phyloP scores from a whole-genome alignment of 2,329 filamentous ascomycete species.

The Hypoxylon sp. region DNA sequence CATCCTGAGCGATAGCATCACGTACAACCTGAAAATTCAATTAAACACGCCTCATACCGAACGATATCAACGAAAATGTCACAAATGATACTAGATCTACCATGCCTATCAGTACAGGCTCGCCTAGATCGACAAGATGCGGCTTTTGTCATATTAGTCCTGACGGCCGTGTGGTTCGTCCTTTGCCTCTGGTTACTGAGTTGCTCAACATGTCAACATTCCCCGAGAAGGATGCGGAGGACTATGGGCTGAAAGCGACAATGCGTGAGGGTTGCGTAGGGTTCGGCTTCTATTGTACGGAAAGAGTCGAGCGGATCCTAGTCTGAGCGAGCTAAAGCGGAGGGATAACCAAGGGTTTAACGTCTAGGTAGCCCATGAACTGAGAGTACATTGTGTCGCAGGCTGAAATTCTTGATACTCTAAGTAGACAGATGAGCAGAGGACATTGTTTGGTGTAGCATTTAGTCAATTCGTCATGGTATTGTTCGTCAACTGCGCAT shows the following conservation, averaged over 20 bases:
- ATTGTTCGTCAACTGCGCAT: slow-evolving; percentile 26
- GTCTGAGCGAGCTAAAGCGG: not conserved
- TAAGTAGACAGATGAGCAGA: not conserved
- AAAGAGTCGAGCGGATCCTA: not conserved
- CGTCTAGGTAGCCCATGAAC: not conserved
- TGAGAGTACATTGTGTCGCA: not conserved
- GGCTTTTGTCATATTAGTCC: not conserved
- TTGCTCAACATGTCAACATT: not conserved
- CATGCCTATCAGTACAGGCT: not conserved
- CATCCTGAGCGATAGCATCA: not conserved
- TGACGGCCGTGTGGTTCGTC: not conserved
- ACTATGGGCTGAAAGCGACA: not conserved
- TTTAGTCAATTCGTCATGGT: slow-evolving; percentile 29
- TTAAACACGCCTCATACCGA: not conserved
- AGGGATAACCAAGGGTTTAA: not conserved
- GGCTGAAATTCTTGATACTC: not conserved
- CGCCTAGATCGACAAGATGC: not conserved
- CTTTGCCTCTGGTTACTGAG: not conserved
- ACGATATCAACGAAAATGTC: not conserved
- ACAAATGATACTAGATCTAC: not conserved
- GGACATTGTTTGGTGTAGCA: not conserved
- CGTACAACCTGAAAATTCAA: not conserved
- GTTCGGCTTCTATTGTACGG: not conserved
- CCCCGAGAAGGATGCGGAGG: not conserved
- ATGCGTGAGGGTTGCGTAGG: not conserved